Conservation (phyloP, 2,329 filamentous ascomycete genomes). For the Ceratocystis harringtonii region DNA sequence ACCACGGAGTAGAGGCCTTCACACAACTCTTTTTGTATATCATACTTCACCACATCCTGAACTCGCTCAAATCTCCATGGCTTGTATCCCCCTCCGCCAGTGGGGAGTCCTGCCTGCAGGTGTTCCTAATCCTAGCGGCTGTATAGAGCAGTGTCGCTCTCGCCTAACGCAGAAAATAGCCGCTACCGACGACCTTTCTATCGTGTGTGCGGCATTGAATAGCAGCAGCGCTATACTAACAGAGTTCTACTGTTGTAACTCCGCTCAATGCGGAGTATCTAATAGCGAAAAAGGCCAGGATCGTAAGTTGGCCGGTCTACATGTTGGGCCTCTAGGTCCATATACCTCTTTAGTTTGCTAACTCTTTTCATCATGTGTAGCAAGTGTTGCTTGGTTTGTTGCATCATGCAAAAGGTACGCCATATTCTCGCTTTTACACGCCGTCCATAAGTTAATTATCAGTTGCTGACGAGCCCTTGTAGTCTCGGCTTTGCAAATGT, state of each 20-base stretch:
- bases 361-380: conserved; percentile 4
- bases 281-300: conserved; percentile 14
- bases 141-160: conserved; percentile 14
- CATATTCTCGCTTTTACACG: neutral
- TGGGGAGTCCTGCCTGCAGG: conserved; percentile 16
- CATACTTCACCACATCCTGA: neutral
- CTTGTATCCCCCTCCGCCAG: neutral
- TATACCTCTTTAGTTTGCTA: neutral
- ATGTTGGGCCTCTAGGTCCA: neutral
- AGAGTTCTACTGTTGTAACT: conserved; percentile 18
- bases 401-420: conserved; percentile 16
- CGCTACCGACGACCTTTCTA: conserved; percentile 6
- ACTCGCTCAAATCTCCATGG: neutral
- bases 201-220: conserved; percentile 11
- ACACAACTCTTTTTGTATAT: neutral
- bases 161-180: conserved; percentile 14
- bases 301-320: conserved; percentile 6
- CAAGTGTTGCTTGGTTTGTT: conserved; percentile 16
- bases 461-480: neutral
- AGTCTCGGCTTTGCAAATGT: conserved; percentile 16
- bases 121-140: conserved; percentile 5
- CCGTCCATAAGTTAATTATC: neutral
- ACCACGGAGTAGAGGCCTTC: neutral
- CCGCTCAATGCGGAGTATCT: conserved; percentile 17
- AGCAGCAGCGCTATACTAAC: neutral